These are phyloP conservation scores for Aspergillus sp. DNA, from an alignment of 2,329 filamentous ascomycete genomes.

Conservation along the genomic window DNA sequence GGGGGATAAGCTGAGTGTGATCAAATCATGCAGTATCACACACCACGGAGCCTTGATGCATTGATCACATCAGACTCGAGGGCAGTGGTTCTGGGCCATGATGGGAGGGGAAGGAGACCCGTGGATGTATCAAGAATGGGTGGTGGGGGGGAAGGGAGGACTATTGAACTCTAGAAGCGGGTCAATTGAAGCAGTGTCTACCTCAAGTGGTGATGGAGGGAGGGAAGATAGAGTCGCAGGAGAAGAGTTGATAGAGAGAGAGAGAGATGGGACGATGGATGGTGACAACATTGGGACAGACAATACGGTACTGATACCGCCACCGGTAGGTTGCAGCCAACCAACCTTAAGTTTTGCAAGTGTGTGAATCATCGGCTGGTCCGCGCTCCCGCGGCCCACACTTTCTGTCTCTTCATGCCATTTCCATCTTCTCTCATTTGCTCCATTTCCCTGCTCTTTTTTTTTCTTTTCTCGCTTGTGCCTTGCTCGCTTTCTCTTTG, in stretches of 20 bases:
- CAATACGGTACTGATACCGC: constrained; percentile 2
- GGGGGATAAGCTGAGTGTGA: background rate
- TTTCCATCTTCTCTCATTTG: background rate
- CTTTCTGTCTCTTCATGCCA: background rate
- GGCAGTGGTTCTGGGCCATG: background rate
- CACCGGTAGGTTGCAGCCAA: constrained; percentile 1
- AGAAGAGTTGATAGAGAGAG: too few species aligned
- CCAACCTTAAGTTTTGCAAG: background rate
- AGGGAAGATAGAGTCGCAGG: too few species aligned
- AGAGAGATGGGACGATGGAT: too few species aligned
- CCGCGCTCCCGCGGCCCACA: constrained; percentile 1
- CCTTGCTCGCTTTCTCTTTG: background rate
- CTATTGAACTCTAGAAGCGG: background rate
- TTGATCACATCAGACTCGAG: background rate
- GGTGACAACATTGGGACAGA: too few species aligned
- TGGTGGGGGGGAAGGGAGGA: background rate
- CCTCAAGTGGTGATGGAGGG: too few species aligned
- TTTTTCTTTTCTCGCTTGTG: background rate
- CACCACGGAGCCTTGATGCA: background rate
- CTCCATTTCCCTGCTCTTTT: background rate
- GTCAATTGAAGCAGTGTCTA: background rate
- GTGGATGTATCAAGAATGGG: background rate
- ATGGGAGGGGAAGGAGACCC: background rate
- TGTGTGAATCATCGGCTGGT: constrained; percentile 2
- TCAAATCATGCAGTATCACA: background rate